Percentiles rank a stretch among this genome's conserved stretches.
phyloP scores from a whole-genome alignment of 2,329 filamentous ascomycete species.

The Cladosporium sp. region DNA sequence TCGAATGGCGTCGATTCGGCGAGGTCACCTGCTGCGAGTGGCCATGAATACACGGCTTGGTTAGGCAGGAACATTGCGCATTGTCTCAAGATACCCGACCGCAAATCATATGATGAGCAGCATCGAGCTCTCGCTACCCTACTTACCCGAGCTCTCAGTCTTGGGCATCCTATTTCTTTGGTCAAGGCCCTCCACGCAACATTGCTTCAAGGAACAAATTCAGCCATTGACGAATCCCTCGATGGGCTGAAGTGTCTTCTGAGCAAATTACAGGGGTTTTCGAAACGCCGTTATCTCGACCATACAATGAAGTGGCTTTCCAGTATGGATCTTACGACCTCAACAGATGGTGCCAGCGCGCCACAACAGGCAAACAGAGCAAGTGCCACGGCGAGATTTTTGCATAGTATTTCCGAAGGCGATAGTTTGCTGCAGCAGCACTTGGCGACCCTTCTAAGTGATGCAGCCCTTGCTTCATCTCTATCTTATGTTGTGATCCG shows the following conservation, averaged over 20 bases:
- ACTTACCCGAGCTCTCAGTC: slow-evolving; percentile 56
- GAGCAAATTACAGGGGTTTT: slow-evolving; percentile 16
- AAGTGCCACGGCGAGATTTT: slow-evolving; percentile 13
- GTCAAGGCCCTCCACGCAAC: slow-evolving; percentile 14
- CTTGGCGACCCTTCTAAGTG: slow-evolving; percentile 17
- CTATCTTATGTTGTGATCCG: slow-evolving; percentile 23
- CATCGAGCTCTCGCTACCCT: slow-evolving; percentile 25
- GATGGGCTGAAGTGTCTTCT: neutral
- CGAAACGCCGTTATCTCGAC: slow-evolving; percentile 42
- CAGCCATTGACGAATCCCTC: neutral
- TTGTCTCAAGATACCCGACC: slow-evolving; percentile 59
- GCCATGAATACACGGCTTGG: slow-evolving; percentile 65
- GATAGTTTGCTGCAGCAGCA: slow-evolving; percentile 1
- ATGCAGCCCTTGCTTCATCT: slow-evolving; percentile 21
- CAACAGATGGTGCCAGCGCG: neutral
- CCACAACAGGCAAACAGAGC: neutral
- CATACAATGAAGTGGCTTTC: slow-evolving; percentile 30
- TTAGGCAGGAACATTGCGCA: slow-evolving; percentile 60
- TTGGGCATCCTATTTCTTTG: slow-evolving; percentile 58
- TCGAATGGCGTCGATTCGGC: slow-evolving; percentile 40
- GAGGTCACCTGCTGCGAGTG: slow-evolving; percentile 61
- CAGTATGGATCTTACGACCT: slow-evolving; percentile 1
- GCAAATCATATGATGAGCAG: slow-evolving; percentile 16
- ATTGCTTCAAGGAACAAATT: neutral
- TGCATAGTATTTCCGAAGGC: neutral